Conservation (phyloP, 139 green algal genomes). For the Tetraselmis striata region DNA sequence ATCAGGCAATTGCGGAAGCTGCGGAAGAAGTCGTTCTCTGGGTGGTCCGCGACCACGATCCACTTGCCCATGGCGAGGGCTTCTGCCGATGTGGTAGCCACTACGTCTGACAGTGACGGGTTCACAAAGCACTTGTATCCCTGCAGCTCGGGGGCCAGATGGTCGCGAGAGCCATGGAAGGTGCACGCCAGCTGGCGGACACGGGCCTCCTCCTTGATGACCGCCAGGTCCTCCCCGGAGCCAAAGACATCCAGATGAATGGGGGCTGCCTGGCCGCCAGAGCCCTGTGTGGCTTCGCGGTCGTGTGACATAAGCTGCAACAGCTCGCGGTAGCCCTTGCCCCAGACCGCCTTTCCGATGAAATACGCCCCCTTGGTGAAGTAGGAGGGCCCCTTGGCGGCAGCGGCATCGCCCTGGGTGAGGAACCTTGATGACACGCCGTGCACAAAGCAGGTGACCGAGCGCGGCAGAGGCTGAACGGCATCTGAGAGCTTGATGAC, state of each 20-base stretch:
- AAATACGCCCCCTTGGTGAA: conserved; percentile 52
- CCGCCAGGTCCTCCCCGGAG: conserved; percentile 28
- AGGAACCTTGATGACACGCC: conserved; percentile 46
- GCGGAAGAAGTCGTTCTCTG: conserved; percentile 90
- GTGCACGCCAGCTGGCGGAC: conserved; percentile 26
- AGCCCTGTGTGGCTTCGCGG: conserved; percentile 3
- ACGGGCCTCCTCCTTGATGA: conserved; percentile 27
- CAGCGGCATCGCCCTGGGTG: conserved; percentile 23
- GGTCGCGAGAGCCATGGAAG: conserved; percentile 52
- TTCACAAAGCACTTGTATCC: conserved; percentile 79
- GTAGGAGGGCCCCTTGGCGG: background rate
- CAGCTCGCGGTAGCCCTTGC: conserved; percentile 47
- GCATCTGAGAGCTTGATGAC: conserved; percentile 47
- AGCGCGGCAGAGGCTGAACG: conserved; percentile 44
- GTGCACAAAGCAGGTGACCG: conserved; percentile 38
- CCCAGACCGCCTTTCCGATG: conserved; percentile 57
- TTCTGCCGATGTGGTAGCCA: conserved; percentile 96
- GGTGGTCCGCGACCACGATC: conserved; percentile 89
- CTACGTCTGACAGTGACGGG: conserved; percentile 85
- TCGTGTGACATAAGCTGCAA: conserved; percentile 8
- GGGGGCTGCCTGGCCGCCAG: background rate
- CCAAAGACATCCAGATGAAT: conserved; percentile 44
- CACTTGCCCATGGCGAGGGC: conserved; percentile 98
- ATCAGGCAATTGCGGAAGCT: conserved; percentile 84
- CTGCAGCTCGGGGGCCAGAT: conserved; percentile 40